Base-by-base conservation (phyloP, 345 rosid genomes). In the Theobroma cacao region DNA sequence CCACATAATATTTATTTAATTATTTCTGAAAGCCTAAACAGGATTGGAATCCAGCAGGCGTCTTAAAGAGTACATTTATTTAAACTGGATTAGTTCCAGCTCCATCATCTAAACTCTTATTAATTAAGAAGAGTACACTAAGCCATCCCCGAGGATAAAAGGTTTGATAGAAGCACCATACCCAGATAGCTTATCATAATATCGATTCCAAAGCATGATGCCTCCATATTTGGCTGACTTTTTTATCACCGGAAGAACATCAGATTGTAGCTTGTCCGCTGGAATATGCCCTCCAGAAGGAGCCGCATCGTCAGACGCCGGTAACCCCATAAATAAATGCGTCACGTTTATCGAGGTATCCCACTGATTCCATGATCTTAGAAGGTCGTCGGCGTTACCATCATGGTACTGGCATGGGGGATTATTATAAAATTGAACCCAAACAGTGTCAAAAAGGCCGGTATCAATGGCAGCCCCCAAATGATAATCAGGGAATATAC, bases 381-480 rank as follows among this genome's bases (percentile, higher is more conserved):
- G n/a, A 5, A 90, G 84, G 24, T 40, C 82, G 20, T 75, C 18
- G 2, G 78, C 77, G n/a, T 82, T 80, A 6, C 81, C 83, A n/a
- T n/a, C n/a, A n/a, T 0, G 82, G 77, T 88, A 87, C 48, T 81
- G 85, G 60, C 93, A 90, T 0, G 83, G 88, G 28, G 85, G 87
- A 41, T 90, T 90, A 77, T 90, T 87, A 83, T 88, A 90, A 80
- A 90, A 90, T 34, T 86, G 89, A 53, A 88, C 75, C 88, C 91
- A 90, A 15, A 88, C 87, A 69, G 80, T 79, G 76, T 88, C 91
- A 47, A 90, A 90, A 33, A 83, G 86, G 20, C 40, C 85, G 11
- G 90, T 87, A 58, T 82, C 75, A 10, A 90, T 80, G 8, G 90
- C 88, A 61, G 31, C 34, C 17, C 89, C 90, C 58, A 88, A 26